Evolutionary conservation across 768 basidiomycete genomes (phyloP), one percentile per base, ranked within the genome.

Genomic region (Tulasnella sp.): DNA sequence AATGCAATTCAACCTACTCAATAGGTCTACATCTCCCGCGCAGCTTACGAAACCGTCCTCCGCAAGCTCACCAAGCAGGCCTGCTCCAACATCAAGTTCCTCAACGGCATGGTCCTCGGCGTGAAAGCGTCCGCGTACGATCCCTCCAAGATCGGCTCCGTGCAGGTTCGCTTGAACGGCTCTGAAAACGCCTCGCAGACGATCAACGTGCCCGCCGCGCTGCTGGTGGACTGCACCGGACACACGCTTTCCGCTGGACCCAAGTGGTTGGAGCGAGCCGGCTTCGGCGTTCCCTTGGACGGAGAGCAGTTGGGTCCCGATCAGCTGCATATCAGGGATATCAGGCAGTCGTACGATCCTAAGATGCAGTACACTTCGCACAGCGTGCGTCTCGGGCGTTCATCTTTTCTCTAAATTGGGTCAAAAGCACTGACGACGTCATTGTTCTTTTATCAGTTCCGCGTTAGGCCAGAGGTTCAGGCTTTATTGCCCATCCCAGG

Each of bases 301-400:
- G 84, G 76, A 84, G 84, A 7, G 85, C 84, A 16, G 80, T 80
- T 22, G 83, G 83, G 50, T 82, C 80, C 2, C 84, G 84, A n/a
- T 48, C 80, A 2, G 82, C 82, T 69, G 82, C 81, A 81, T 76
- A 84, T 3, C 44, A 80, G 60, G 72, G 77, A 34, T n/a, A 50
- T 40, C 58, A n/a, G 24, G 72, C 72, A 24, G 24, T 31, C 80
- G 16, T 83, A 83, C 50, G 78, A 83, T 44, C 80, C 83, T 24
- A 82, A 83, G 28, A 80, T 84, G 80, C 78, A 75, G 18, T 85
- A 84, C 44, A 73, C 80, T 3, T 82, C 80, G 28, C 75, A 76
- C 18, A 76, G 75, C 46, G 75, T 76, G 37, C 31, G 75, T 76
- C 37, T 22, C 37, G 41, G 4, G 16, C 12, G 16, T n/a, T 20